These are phyloP conservation scores for Physocladia obscura DNA, from an alignment of 192 early-diverging fungal species.

Conservation along the genomic window DNA sequence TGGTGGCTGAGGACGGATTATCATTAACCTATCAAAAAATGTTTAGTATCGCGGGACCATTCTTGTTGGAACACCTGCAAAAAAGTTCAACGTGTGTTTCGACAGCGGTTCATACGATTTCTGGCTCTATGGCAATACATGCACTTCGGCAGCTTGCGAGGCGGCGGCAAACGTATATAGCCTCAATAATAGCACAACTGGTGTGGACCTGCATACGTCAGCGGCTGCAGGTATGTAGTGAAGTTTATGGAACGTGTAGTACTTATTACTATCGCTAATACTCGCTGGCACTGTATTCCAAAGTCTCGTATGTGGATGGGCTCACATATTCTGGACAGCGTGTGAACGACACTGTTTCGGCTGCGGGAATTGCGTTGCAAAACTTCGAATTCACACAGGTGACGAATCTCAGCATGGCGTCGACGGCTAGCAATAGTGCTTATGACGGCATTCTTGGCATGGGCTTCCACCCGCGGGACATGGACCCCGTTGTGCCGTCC, in stretches of 20 bases:
- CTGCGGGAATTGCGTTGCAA: neutral
- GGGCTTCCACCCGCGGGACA: conserved; percentile 8
- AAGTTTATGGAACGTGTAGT: conserved; percentile 37
- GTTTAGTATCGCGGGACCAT: conserved; percentile 35
- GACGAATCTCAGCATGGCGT: neutral
- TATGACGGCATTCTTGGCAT: conserved; percentile 18
- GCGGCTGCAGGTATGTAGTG: conserved; percentile 39
- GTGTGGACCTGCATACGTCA: neutral
- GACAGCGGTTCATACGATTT: conserved; percentile 46
- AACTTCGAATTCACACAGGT: conserved; percentile 15
- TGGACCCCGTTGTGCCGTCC: neutral
- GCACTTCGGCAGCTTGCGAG: conserved; percentile 23
- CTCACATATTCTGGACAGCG: neutral
- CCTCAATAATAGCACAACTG: conserved; percentile 27
- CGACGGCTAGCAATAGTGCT: neutral
- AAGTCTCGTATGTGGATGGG: conserved; percentile 2
- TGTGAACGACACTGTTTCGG: neutral
- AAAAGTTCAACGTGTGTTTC: conserved; percentile 38
- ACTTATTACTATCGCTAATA: no score
- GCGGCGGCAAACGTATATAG: conserved; percentile 28
- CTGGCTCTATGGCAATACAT: conserved; percentile 41
- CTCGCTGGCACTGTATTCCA: no score
- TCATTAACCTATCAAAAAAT: no score
- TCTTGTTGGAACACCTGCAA: conserved; percentile 40
- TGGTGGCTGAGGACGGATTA: no score